These are phyloP conservation scores for Pyrenophora graminea DNA, from an alignment of 2,329 filamentous ascomycete genomes.

Conservation along the genomic window DNA sequence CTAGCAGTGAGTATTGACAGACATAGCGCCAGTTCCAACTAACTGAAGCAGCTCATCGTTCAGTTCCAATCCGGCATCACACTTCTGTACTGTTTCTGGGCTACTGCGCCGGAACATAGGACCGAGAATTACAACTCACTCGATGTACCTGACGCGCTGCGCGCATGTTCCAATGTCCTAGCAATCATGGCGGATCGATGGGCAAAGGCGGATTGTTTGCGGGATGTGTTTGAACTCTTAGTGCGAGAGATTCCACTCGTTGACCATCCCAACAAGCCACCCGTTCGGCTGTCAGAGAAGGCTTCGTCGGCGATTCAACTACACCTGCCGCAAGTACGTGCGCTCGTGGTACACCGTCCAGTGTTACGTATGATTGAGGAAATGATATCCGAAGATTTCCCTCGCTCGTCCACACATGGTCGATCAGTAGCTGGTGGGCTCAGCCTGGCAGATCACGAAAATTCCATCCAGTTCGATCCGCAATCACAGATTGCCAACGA, in stretches of 20 bases:
- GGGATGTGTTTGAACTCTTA: slow-evolving; percentile 45
- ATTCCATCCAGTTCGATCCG: neutral
- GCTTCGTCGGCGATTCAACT: slow-evolving; percentile 10
- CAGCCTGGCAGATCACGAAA: neutral
- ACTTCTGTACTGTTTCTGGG: slow-evolving; percentile 46
- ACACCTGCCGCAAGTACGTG: slow-evolving; percentile 16
- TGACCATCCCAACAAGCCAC: slow-evolving; percentile 19
- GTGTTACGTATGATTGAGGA: slow-evolving; percentile 27
- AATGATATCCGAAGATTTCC: slow-evolving; percentile 24
- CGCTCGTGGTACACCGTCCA: slow-evolving; percentile 22
- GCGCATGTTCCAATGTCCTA: slow-evolving; percentile 45
- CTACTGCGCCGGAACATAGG: slow-evolving; percentile 37
- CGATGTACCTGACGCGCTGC: slow-evolving; percentile 41
- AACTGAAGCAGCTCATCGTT: slow-evolving; percentile 16
- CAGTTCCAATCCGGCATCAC: slow-evolving; percentile 45
- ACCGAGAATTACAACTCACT: slow-evolving; percentile 32
- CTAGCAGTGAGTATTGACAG: slow-evolving; percentile 16
- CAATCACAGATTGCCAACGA: slow-evolving; percentile 1
- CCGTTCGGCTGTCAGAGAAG: slow-evolving; percentile 18
- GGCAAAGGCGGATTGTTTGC: slow-evolving; percentile 42
- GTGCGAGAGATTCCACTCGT: slow-evolving; percentile 26
- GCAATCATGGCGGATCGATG: slow-evolving; percentile 46
- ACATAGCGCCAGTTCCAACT: neutral
- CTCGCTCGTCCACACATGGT: slow-evolving; percentile 2
- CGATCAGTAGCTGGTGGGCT: slow-evolving; percentile 13